phyloP scores from a whole-genome alignment of 352 stramenopile genomes.

The Globisporangium apiculatum region DNA sequence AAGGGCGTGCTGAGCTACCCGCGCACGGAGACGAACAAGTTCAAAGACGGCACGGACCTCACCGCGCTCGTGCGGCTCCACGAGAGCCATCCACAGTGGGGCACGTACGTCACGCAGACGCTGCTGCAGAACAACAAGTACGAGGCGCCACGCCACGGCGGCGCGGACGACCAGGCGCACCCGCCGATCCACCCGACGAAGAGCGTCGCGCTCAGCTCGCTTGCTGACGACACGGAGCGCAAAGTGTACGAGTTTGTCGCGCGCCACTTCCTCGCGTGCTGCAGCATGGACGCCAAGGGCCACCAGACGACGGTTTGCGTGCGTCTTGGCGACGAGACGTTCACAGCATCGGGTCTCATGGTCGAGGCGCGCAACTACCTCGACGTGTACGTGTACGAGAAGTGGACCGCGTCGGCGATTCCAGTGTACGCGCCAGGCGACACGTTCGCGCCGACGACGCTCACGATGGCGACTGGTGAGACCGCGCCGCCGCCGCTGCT shows the following conservation, averaged over 20 bases:
- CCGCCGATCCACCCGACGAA: slow-evolving; percentile 99
- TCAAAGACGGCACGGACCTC: slow-evolving; percentile 93
- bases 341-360: slow-evolving; percentile 86
- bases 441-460: slow-evolving; percentile 56
- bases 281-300: slow-evolving; percentile 91
- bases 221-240: slow-evolving; percentile 82
- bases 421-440: slow-evolving; percentile 79
- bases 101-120: slow-evolving; percentile 59
- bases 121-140: slow-evolving; percentile 62
- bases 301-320: slow-evolving; percentile 88
- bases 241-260: slow-evolving; percentile 97
- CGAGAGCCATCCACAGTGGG: slow-evolving; percentile 63
- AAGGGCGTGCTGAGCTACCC: slow-evolving; percentile 98
- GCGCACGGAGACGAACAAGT: slow-evolving; percentile 99
- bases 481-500: slow-evolving; percentile 86
- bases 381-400: slow-evolving; percentile 94
- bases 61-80: slow-evolving; percentile 70
- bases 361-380: slow-evolving; percentile 92
- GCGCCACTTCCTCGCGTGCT: slow-evolving; percentile 98
- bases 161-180: slow-evolving; percentile 96
- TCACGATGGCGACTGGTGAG: slow-evolving; percentile 63
- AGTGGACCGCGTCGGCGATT: slow-evolving; percentile 84
- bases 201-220: slow-evolving; percentile 64
- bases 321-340: slow-evolving; percentile 81
- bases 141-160: slow-evolving; percentile 83